Evolutionary conservation across 2,329 filamentous ascomycete genomes (phyloP).

Genomic region (Didymosphaeria variabile): DNA sequence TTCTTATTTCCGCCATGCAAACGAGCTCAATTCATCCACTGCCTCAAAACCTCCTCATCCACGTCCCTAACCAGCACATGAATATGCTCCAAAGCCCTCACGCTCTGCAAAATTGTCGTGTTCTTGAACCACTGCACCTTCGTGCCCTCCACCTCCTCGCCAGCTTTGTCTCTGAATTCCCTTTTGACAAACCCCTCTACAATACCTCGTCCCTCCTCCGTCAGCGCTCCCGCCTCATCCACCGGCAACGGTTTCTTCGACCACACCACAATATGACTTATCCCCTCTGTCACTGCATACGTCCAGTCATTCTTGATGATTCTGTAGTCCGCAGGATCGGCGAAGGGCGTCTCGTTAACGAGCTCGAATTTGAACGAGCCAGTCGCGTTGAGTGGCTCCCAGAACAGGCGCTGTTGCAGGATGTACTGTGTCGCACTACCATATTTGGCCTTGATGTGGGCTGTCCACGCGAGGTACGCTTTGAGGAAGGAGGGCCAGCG

Average conservation of each 20-base stretch:
- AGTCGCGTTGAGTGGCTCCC: conserved; percentile 47
- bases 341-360: conserved; percentile 62
- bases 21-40: conserved; percentile 34
- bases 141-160: conserved; percentile 50
- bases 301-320: conserved; percentile 71
- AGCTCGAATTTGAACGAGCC: conserved; percentile 50
- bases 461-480: conserved; percentile 68
- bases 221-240: conserved; percentile 44
- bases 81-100: conserved; percentile 74
- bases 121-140: conserved; percentile 73
- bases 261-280: conserved; percentile 68
- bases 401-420: conserved; percentile 63
- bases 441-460: conserved; percentile 62
- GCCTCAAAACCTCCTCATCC: conserved; percentile 61
- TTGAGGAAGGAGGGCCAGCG: conserved; percentile 67
- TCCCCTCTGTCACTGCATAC: conserved; percentile 64
- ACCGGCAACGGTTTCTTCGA: conserved; percentile 47
- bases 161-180: conserved; percentile 57
- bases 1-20: not conserved
- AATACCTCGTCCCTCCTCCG: conserved; percentile 32
- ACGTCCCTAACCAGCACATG: conserved; percentile 77
- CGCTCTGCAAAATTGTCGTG: conserved; percentile 68
- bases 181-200: conserved; percentile 46
- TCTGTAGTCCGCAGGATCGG: conserved; percentile 62
- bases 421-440: conserved; percentile 67